Conservation (phyloP, 768 basidiomycete genomes). For the Trametes villosa region DNA sequence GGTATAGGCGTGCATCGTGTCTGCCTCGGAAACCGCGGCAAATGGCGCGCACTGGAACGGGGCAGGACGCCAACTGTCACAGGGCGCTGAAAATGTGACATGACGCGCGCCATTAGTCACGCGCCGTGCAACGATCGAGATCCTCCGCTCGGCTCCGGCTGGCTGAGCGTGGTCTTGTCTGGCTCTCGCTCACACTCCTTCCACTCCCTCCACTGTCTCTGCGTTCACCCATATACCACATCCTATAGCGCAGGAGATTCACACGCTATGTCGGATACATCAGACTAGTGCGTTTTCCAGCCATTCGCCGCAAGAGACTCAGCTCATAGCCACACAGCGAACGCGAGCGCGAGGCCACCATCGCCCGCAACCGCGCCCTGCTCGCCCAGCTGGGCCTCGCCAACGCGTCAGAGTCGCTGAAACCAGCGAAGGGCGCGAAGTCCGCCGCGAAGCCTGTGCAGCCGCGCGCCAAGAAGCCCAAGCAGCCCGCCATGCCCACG, state of each 20-base stretch:
- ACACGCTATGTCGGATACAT: conserved; percentile 20
- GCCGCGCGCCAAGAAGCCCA: conserved; percentile 52
- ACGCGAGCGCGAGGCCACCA: conserved; percentile 77
- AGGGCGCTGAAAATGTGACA: conserved; percentile 9
- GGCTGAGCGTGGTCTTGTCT: conserved; percentile 3
- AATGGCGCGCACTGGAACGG: no score
- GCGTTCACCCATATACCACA: background rate
- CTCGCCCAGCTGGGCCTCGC: conserved; percentile 68
- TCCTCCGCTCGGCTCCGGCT: background rate
- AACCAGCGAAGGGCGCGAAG: conserved; percentile 33
- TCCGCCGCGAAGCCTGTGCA: conserved; percentile 65
- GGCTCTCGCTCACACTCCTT: background rate
- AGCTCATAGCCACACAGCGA: conserved; percentile 46
- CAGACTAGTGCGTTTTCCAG: conserved; percentile 24
- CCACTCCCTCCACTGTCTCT: background rate
- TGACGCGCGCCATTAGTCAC: conserved; percentile 19
- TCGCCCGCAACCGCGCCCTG: conserved; percentile 77
- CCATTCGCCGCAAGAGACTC: background rate
- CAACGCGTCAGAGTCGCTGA: conserved; percentile 40
- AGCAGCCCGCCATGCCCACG: conserved; percentile 52
- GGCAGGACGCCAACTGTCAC: conserved; percentile 24
- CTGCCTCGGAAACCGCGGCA: no score
- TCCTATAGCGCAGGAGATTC: background rate
- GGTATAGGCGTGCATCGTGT: no score
- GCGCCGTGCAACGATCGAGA: conserved; percentile 3